These are phyloP conservation scores for Brassica hybrid DNA, from an alignment of 441 rosid species.

Conservation along the genomic window DNA sequence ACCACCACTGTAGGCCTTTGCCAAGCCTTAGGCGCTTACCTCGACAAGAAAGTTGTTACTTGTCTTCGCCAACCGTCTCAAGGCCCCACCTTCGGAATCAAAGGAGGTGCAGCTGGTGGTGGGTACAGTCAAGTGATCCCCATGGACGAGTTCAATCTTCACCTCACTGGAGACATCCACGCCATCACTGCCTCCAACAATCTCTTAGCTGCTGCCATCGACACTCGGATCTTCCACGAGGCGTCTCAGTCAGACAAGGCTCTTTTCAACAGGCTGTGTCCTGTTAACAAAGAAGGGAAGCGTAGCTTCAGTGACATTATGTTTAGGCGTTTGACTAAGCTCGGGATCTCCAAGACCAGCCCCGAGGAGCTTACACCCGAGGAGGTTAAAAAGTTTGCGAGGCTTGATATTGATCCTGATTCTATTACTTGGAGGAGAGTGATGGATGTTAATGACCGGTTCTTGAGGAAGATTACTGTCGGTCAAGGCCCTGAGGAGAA, in stretches of 20 bases:
- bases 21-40: conserved; percentile 95
- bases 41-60: conserved; percentile 92
- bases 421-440: conserved; percentile 98
- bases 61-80: conserved; percentile 99
- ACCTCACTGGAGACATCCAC: conserved; percentile 96
- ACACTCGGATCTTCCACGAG: conserved; percentile 95
- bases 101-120: conserved; percentile 99
- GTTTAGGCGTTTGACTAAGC: conserved; percentile 86
- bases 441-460: conserved; percentile 95
- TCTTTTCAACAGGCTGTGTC: conserved; percentile 84
- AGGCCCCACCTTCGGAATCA: conserved; percentile 99
- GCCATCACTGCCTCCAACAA: conserved; percentile 99
- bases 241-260: conserved; percentile 92
- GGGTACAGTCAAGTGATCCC: conserved; percentile 99
- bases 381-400: conserved; percentile 77
- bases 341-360: conserved; percentile 76
- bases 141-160: conserved; percentile 99
- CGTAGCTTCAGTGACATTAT: conserved; percentile 79
- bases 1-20: conserved; percentile 97
- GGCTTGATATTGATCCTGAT: conserved; percentile 89
- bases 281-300: conserved; percentile 84
- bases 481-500: conserved; percentile 98
- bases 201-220: conserved; percentile 98
- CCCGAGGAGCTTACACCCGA: conserved; percentile 92
- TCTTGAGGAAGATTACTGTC: conserved; percentile 87